A percentile compares a stretch with the other conserved stretches of the same genome.
phyloP scores from a whole-genome alignment of 129 eudicot genomes.

The Flaveria brownii region DNA sequence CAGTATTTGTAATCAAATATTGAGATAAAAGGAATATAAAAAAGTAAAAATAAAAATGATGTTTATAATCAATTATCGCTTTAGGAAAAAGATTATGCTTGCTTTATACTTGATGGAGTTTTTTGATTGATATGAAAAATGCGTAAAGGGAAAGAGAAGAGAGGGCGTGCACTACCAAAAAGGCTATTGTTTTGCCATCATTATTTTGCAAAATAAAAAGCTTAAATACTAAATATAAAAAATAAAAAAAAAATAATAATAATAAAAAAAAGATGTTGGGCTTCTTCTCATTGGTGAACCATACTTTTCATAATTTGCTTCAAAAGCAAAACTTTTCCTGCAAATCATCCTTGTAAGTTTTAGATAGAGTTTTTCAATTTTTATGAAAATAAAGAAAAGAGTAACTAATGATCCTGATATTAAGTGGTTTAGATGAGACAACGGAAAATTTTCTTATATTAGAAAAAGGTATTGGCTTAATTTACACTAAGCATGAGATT shows the following conservation, averaged over 20 bases:
- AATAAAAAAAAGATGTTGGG: conserved; percentile 24
- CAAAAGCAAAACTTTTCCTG: conserved; percentile 19
- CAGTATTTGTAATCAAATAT: no score
- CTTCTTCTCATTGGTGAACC: conserved; percentile 29
- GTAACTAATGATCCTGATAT: no score
- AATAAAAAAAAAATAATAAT: no score
- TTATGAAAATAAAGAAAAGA: not conserved
- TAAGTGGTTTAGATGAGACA: no score
- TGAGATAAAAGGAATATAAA: no score
- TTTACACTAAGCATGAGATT: no score
- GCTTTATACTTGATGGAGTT: conserved; percentile 31
- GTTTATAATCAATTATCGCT: no score
- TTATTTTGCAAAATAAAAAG: conserved; percentile 33
- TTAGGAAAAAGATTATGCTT: not conserved
- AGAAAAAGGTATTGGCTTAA: no score
- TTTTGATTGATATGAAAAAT: conserved; percentile 23
- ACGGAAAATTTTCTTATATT: accelerated
- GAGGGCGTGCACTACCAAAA: conserved; percentile 47
- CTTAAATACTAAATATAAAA: conserved; percentile 17
- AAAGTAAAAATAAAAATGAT: no score
- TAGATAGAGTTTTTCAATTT: not conserved
- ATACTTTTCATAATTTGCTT: conserved; percentile 24
- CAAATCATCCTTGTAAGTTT: not conserved
- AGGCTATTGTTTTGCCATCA: conserved; percentile 31
- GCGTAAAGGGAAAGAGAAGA: conserved; percentile 39